Conservation (phyloP, 2,329 filamentous ascomycete species). For the Ophiocordyceps camponoti-floridani region DNA sequence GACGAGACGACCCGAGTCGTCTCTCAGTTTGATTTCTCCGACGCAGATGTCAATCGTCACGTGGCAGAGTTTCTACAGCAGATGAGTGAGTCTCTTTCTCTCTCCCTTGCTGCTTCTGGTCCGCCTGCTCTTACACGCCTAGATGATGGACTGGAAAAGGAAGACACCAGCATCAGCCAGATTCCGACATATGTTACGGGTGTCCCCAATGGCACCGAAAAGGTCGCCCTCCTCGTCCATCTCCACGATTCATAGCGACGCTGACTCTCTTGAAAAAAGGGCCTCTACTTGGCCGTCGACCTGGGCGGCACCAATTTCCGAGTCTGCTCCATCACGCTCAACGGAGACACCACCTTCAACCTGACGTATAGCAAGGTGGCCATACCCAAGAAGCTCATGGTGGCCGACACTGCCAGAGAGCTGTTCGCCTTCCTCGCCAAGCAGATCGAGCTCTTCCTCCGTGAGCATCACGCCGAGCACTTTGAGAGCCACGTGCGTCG, state of each 20-base stretch:
- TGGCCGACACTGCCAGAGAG: conserved; percentile 66
- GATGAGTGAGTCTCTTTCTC: conserved; percentile 39
- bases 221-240: conserved; percentile 34
- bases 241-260: not conserved
- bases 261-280: conserved; percentile 30
- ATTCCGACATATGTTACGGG: conserved; percentile 94
- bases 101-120: not conserved
- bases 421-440: conserved; percentile 86
- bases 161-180: conserved; percentile 73
- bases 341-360: conserved; percentile 89
- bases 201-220: conserved; percentile 93
- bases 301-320: conserved; percentile 98
- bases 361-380: conserved; percentile 84
- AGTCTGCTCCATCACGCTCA: conserved; percentile 85
- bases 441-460: conserved; percentile 79
- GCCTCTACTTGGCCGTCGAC: conserved; percentile 89
- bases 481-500: conserved; percentile 55
- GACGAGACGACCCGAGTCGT: conserved; percentile 66
- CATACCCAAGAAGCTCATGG: conserved; percentile 81
- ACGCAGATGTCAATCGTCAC: conserved; percentile 59
- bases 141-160: conserved; percentile 68
- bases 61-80: conserved; percentile 75
- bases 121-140: conserved; percentile 1
- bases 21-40: conserved; percentile 68
- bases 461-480: conserved; percentile 73